These are phyloP conservation scores for Cryptosporidium sp. DNA, from an alignment of 169 alveolate genomes.

Conservation along the genomic window DNA sequence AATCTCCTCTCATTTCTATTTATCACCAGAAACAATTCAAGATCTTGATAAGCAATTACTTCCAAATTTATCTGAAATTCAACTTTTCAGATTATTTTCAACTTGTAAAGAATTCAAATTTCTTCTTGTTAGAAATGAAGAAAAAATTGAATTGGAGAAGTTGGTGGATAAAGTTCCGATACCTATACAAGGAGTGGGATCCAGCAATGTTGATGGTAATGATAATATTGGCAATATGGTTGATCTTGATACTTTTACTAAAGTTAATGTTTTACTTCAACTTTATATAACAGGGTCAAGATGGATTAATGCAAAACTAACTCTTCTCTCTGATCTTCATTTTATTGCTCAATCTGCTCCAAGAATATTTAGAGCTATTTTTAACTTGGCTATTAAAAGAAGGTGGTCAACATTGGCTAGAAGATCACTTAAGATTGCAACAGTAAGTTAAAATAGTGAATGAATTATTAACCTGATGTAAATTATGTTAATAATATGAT, in stretches of 20 bases:
- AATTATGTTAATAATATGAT: constrained; percentile 17
- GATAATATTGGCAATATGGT: constrained; percentile 75
- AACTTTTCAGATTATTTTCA: constrained; percentile 94
- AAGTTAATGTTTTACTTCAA: constrained; percentile 95
- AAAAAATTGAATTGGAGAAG: constrained; percentile 93
- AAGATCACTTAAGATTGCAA: constrained; percentile 86
- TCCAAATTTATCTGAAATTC: constrained; percentile 93
- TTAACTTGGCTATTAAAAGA: constrained; percentile 93
- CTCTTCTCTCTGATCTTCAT: constrained; percentile 92
- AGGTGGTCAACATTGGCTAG: constrained; percentile 95
- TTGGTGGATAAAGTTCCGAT: constrained; percentile 93
- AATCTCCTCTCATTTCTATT: constrained; percentile 97
- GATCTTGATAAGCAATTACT: constrained; percentile 77
- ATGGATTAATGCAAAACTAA: constrained; percentile 82
- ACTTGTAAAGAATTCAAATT: constrained; percentile 95
- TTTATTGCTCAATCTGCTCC: constrained; percentile 98
- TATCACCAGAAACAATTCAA: constrained; percentile 81
- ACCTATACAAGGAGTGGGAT: constrained; percentile 86
- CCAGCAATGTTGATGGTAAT: constrained; percentile 78
- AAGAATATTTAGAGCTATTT: constrained; percentile 97
- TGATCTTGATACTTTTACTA: constrained; percentile 89
- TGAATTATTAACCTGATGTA: background rate
- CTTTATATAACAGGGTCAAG: constrained; percentile 96
- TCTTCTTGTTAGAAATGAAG: constrained; percentile 98
- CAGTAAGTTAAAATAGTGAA: constrained; percentile 35